These are phyloP conservation scores for Amphichorda felina DNA, from an alignment of 2,329 filamentous ascomycete genomes.

Conservation along the genomic window DNA sequence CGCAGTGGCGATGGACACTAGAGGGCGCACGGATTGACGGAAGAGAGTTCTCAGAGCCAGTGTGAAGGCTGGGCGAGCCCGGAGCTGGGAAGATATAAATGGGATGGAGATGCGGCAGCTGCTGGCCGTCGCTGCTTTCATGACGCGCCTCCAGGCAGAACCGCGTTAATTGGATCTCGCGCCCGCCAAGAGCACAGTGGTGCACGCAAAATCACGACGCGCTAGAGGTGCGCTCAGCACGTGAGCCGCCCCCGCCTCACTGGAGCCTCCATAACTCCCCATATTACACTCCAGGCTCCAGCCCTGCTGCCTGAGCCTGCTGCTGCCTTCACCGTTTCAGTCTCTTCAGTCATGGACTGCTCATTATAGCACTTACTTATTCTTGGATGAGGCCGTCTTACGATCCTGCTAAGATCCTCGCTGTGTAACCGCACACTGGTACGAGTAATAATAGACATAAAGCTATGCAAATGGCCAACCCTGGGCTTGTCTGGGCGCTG, in stretches of 20 bases:
- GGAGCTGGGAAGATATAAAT: too few species aligned
- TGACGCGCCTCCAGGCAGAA: conserved; percentile 26
- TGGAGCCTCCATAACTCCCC: background rate
- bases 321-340: too few species aligned
- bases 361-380: too few species aligned
- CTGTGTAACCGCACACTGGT: too few species aligned
- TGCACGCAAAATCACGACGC: background rate
- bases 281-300: background rate
- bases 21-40: too few species aligned
- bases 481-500: too few species aligned
- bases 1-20: too few species aligned
- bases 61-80: background rate
- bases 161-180: conserved; percentile 24
- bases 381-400: too few species aligned
- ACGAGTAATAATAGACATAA: too few species aligned
- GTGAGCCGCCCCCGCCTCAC: conserved; percentile 1
- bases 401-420: too few species aligned
- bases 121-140: conserved; percentile 7
- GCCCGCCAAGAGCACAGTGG: background rate
- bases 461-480: too few species aligned
- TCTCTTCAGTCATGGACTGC: too few species aligned
- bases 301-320: background rate
- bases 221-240: conserved; percentile 1
- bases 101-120: background rate
- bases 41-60: conserved; percentile 5